Base-by-base conservation (phyloP, 1,139 yeast genomes). In the Yamadazyma epiphylla region DNA sequence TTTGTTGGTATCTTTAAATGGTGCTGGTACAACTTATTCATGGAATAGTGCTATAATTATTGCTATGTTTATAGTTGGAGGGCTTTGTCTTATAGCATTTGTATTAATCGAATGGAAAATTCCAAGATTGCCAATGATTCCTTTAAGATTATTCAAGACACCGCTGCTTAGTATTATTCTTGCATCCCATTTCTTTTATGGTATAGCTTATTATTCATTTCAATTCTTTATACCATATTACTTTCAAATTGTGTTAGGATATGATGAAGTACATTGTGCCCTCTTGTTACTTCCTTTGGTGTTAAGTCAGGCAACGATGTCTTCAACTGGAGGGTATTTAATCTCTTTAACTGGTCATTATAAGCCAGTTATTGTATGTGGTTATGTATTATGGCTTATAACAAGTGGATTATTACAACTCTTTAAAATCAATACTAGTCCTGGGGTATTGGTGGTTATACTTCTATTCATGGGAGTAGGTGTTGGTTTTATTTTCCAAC, bases 111-210 rank as follows among this genome's bases (percentile, higher is more conserved):
- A 77, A 45, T 59, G 68, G 59, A 73, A 64, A 37, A 28, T 69
- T 3, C 69, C 81, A 0, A 58, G 49, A 32, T 50, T 76, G 13
- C 82, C 83, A 7, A 70, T 76, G 72, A 57, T 77, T 22, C 82
- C 82, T n/a, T 54, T 75, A 29, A 45, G 62, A 27, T 46, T 75
- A 19, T 74, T 73, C 51, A 62, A 49, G 28, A 49, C 49, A 28
- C 46, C 55, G 3, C 57, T 69, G 15, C 55, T 73, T 30, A 53
- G 69, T 22, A 39, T 70, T 11, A 50, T 76, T 25, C 51, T 75
- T 17, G 27, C 53, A 1, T 68, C 71, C 33, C 66, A 67, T 35
- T 59, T 75, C 37, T 53, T 74, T 15, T 71, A 69, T 37, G 81
- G 81, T 2, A 58, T 69, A 36, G 59, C 64, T 0, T 74, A 68